Percentiles rank a stretch among this genome's conserved stretches.
phyloP scores from a whole-genome alignment of 345 rosid genomes.

The Aquilaria yunnanensis region DNA sequence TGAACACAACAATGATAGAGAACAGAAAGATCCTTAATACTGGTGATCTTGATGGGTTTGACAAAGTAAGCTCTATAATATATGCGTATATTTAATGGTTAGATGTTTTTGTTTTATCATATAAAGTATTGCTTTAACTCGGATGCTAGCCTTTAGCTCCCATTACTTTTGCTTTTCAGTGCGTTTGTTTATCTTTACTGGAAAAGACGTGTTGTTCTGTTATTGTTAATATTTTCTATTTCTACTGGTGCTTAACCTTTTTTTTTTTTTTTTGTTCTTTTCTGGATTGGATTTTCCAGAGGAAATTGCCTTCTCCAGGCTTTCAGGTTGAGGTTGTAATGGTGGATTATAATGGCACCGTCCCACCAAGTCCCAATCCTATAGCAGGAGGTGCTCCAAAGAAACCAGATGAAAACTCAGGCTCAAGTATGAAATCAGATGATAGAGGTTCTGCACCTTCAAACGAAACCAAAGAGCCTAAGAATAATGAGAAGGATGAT shows the following conservation, averaged over 20 bases:
- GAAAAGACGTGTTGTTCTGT: no score
- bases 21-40: constrained; percentile 61
- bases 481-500: constrained; percentile 51
- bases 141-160: no score
- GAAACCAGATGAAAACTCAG: constrained; percentile 39
- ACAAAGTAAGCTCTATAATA: constrained; percentile 42
- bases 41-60: constrained; percentile 67
- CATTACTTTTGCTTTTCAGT: no score
- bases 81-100: no score
- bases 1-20: constrained; percentile 81
- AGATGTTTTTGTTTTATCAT: no score
- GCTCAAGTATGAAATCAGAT: constrained; percentile 21
- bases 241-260: not conserved
- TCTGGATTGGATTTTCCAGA: constrained; percentile 29
- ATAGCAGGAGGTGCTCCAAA: constrained; percentile 26
- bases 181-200: no score
- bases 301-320: constrained; percentile 84
- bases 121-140: no score
- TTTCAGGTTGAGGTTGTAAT: constrained; percentile 79
- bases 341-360: constrained; percentile 34
- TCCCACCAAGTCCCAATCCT: constrained; percentile 20
- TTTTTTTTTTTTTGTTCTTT: constrained; percentile 7
- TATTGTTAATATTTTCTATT: not conserved
- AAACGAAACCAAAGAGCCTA: constrained; percentile 34
- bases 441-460: constrained; percentile 27